Evolutionary conservation across 495 filamentous ascomycete species (phyloP).

Genomic region (Zalerion maritima): DNA sequence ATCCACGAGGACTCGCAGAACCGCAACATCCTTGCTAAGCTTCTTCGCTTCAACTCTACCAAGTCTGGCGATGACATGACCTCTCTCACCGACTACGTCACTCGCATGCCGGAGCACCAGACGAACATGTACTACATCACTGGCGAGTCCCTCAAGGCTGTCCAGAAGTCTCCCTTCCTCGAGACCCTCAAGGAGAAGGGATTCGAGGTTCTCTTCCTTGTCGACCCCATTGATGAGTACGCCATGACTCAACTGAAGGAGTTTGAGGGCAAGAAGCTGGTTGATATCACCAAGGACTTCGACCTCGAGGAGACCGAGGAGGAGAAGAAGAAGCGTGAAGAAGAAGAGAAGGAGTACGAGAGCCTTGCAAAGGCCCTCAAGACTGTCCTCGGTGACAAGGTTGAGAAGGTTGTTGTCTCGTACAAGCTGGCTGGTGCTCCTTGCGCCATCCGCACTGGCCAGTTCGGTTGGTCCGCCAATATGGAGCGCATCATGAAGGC

Average conservation of each 20-base stretch:
- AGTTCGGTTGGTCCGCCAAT: slow-evolving; percentile 99
- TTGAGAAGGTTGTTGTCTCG: slow-evolving; percentile 98
- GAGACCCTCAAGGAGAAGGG: slow-evolving; percentile 98
- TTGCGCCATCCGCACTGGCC: slow-evolving; percentile 97
- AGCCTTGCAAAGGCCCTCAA: slow-evolving; percentile 85
- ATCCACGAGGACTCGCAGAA: slow-evolving; percentile 99
- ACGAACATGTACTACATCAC: slow-evolving; percentile 99
- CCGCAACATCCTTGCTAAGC: slow-evolving; percentile 84
- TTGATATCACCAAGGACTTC: slow-evolving; percentile 99
- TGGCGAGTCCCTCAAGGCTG: slow-evolving; percentile 96
- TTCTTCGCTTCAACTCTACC: slow-evolving; percentile 95
- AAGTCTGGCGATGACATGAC: slow-evolving; percentile 94
- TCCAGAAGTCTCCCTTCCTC: slow-evolving; percentile 95
- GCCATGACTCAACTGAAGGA: slow-evolving; percentile 99
- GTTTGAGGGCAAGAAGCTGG: slow-evolving; percentile 98
- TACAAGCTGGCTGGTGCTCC: slow-evolving; percentile 94
- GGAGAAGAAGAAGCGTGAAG: slow-evolving; percentile 94
- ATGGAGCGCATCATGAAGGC: slow-evolving; percentile 99
- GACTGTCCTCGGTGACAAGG: slow-evolving; percentile 98
- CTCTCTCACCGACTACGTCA: slow-evolving; percentile 90
- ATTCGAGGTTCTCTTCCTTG: slow-evolving; percentile 98
- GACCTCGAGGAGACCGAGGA: slow-evolving; percentile 99
- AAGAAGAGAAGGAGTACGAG: slow-evolving; percentile 96
- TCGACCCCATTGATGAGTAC: slow-evolving; percentile 99
- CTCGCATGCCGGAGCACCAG: slow-evolving; percentile 98